phyloP scores from a whole-genome alignment of 768 basidiomycete species.

The Sporobolomyces pararoseus region DNA sequence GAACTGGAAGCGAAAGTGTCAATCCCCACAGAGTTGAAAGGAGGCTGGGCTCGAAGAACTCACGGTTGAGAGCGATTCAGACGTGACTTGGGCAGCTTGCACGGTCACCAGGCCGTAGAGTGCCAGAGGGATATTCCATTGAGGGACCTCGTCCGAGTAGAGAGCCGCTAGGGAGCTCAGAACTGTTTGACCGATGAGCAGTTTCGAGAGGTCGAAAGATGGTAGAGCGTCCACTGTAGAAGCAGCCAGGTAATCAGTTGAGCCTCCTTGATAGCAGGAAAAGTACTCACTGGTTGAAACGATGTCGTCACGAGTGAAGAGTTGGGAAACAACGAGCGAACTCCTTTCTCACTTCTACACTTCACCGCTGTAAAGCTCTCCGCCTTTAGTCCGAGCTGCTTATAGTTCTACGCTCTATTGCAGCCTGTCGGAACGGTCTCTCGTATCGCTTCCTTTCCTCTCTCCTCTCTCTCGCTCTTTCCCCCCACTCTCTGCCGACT shows the following conservation, averaged over 20 bases:
- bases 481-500: not conserved
- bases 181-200: slow-evolving; percentile 19
- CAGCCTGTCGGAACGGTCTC: not conserved
- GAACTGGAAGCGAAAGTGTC: slow-evolving; percentile 3
- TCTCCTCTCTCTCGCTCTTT: not conserved
- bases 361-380: no score
- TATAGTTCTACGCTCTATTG: not conserved
- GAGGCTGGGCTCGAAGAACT: not conserved
- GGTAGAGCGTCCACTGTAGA: not conserved
- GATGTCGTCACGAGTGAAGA: no score
- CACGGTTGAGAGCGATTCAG: not conserved
- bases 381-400: no score
- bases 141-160: slow-evolving; percentile 6
- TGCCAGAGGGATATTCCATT: slow-evolving; percentile 30
- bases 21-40: not conserved
- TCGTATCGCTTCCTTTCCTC: not conserved
- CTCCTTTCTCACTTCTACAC: not conserved
- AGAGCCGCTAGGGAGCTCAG: slow-evolving; percentile 18
- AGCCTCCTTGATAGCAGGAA: no score
- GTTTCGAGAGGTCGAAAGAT: slow-evolving; percentile 24
- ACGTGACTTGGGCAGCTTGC: slow-evolving; percentile 1
- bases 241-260: not conserved
- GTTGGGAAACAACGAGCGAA: not conserved
- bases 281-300: not conserved
- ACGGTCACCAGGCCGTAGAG: slow-evolving; percentile 26